These are phyloP conservation scores for Talaromyces sp. DNA, from an alignment of 2,329 filamentous ascomycete genomes.

Conservation along the genomic window DNA sequence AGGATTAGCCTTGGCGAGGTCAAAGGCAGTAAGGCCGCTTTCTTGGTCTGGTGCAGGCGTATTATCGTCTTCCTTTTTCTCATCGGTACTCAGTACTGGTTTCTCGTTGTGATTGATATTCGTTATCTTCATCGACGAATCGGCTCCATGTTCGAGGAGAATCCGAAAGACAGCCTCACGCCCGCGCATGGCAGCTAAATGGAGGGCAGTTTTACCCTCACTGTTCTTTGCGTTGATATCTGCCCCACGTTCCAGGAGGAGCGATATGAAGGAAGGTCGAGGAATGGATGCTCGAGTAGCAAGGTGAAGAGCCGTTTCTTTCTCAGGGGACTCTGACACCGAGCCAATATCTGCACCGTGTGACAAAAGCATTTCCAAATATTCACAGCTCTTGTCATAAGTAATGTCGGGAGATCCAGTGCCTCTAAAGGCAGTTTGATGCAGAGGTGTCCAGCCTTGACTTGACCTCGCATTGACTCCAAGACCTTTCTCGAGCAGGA, in stretches of 20 bases:
- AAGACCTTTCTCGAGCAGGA: conserved; percentile 11
- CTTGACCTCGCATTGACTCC: conserved; percentile 15
- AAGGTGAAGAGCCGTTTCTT: conserved; percentile 23
- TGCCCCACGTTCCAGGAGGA: conserved; percentile 20
- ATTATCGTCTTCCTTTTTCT: not conserved
- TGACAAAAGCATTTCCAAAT: conserved; percentile 17
- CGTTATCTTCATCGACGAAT: conserved; percentile 11
- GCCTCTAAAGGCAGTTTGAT: conserved; percentile 17
- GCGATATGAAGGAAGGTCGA: conserved; percentile 13
- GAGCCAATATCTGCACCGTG: conserved; percentile 21
- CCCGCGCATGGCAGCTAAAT: conserved; percentile 16
- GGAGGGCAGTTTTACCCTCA: conserved; percentile 8
- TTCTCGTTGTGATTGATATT: conserved; percentile 6
- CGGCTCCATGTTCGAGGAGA: conserved; percentile 20
- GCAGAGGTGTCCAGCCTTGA: conserved; percentile 21
- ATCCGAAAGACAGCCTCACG: conserved; percentile 19
- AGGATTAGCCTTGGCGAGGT: conserved; percentile 20
- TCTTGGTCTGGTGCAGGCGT: not conserved
- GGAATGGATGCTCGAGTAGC: conserved; percentile 17
- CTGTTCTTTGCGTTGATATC: conserved; percentile 1
- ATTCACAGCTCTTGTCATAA: conserved; percentile 17
- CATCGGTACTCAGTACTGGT: too few species aligned
- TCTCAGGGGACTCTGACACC: not conserved
- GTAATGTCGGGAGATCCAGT: conserved; percentile 15
- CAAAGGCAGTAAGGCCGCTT: conserved; percentile 16